Percentiles rank a stretch among this genome's conserved stretches.
phyloP scores from a whole-genome alignment of 2,329 filamentous ascomycete genomes.

The Diaporthe ampelina region DNA sequence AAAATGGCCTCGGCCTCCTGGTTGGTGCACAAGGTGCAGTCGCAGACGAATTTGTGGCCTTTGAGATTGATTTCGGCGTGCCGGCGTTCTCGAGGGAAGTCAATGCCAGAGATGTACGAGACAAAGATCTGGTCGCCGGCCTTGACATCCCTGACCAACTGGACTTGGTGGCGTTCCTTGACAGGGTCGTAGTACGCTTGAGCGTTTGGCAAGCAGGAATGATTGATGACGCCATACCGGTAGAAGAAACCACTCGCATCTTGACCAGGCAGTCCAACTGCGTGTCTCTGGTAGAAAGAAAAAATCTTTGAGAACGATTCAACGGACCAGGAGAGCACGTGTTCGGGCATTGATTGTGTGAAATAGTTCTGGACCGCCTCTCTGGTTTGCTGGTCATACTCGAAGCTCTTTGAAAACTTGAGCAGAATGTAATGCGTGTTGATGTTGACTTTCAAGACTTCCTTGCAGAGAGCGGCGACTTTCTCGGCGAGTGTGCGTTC shows the following conservation, averaged over 20 bases:
- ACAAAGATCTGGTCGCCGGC: conserved; percentile 42
- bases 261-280: not conserved
- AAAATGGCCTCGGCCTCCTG: conserved; percentile 7
- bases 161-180: conserved; percentile 41
- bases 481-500: not conserved
- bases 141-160: conserved; percentile 41
- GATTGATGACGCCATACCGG: conserved; percentile 40
- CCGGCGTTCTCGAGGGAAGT: not conserved
- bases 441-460: not conserved
- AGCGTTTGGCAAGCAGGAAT: conserved; percentile 44
- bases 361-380: not conserved
- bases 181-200: conserved; percentile 40
- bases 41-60: conserved; percentile 23
- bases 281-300: conserved; percentile 11
- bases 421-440: not conserved
- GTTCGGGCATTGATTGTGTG: not conserved
- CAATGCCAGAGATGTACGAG: conserved; percentile 18
- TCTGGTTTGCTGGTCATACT: not conserved
- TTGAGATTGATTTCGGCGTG: not conserved
- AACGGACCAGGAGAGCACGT: not conserved
- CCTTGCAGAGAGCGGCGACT: conserved; percentile 32
- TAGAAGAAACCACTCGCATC: conserved; percentile 27
- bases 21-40: conserved; percentile 15
- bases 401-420: not conserved
- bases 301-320: conserved; percentile 11